These are phyloP conservation scores for Coemansia aciculifera DNA, from an alignment of 192 early-diverging fungal genomes.

Conservation along the genomic window DNA sequence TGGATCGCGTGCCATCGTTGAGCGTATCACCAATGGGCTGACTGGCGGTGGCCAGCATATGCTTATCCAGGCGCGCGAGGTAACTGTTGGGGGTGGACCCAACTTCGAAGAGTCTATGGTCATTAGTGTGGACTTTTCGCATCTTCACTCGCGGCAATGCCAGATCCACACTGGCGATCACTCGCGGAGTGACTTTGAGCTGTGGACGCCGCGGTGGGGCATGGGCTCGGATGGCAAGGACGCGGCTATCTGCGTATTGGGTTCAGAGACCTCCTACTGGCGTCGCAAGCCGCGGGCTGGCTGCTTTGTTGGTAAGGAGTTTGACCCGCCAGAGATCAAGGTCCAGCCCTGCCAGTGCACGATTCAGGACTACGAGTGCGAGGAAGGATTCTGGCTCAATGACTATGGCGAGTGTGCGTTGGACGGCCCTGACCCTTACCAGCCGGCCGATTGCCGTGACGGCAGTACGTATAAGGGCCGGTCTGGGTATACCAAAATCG, in stretches of 20 bases:
- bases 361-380: conserved; percentile 85
- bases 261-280: conserved; percentile 66
- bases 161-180: conserved; percentile 52
- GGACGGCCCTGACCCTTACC: conserved; percentile 72
- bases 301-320: conserved; percentile 71
- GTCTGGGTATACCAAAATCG: conserved; percentile 81
- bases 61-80: conserved; percentile 63
- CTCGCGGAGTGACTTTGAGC: conserved; percentile 82
- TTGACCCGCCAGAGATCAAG: conserved; percentile 56
- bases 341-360: conserved; percentile 71
- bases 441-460: conserved; percentile 67
- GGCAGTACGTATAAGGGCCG: conserved; percentile 68
- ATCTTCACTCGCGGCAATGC: conserved; percentile 51
- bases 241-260: conserved; percentile 64
- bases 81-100: conserved; percentile 11
- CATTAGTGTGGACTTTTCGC: conserved; percentile 64
- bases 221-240: conserved; percentile 50
- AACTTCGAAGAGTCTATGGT: conserved; percentile 31
- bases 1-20: conserved; percentile 59
- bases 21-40: conserved; percentile 63
- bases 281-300: conserved; percentile 68
- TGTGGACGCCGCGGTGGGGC: conserved; percentile 66
- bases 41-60: conserved; percentile 70
- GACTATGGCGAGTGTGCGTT: conserved; percentile 65
- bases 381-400: conserved; percentile 77